phyloP scores from a whole-genome alignment of 805 yeast species.

The Candida nitratophila region DNA sequence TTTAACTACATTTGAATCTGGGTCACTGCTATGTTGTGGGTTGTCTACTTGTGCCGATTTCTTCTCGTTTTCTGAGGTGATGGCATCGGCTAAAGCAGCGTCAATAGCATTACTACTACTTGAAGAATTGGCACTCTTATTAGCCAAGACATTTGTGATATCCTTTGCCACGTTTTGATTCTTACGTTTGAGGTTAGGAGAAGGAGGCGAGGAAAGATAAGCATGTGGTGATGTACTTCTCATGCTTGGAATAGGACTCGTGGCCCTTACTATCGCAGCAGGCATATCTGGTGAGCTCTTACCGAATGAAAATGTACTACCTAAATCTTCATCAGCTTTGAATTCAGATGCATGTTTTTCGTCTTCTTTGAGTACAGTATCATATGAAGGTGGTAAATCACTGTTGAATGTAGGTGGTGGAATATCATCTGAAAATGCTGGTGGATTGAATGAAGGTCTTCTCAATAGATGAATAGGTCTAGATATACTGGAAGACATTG shows the following conservation, averaged over 20 bases:
- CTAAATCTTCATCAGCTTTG: slow-evolving; percentile 16
- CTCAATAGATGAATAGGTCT: slow-evolving; percentile 51
- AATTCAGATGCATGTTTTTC: slow-evolving; percentile 24
- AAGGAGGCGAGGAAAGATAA: neutral
- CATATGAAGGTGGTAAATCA: slow-evolving; percentile 15
- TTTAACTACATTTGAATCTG: neutral
- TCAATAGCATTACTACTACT: slow-evolving; percentile 15
- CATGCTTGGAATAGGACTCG: neutral
- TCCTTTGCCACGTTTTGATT: neutral
- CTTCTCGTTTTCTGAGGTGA: slow-evolving; percentile 3
- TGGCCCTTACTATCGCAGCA: neutral
- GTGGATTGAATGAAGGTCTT: slow-evolving; percentile 47
- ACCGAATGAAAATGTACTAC: slow-evolving; percentile 8
- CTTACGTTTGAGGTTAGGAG: neutral
- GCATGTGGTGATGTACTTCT: slow-evolving; percentile 12
- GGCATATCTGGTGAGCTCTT: slow-evolving; percentile 1
- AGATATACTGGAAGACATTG: slow-evolving; percentile 31
- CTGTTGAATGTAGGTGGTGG: slow-evolving; percentile 25
- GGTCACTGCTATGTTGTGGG: too few species aligned
- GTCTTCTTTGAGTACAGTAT: slow-evolving; percentile 2
- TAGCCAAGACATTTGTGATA: neutral
- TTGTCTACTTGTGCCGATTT: too few species aligned
- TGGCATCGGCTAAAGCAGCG: slow-evolving; percentile 15
- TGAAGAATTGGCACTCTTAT: slow-evolving; percentile 4
- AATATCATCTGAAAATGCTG: slow-evolving; percentile 24